Conservation (phyloP, 345 rosid genomes). For the Arabidopsis suecica region DNA sequence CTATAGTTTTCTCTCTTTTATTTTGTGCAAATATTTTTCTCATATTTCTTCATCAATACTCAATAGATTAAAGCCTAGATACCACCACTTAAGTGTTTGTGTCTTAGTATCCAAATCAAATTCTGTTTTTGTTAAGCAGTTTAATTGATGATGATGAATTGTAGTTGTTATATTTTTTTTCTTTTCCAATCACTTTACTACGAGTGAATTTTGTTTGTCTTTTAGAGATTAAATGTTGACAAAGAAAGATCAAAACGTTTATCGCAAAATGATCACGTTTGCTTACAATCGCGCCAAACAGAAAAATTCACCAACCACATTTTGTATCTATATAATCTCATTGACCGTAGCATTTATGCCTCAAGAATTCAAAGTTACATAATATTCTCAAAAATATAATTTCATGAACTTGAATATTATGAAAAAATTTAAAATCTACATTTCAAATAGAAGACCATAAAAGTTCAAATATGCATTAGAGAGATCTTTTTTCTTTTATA, state of each 20-base stretch:
- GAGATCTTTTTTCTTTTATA: not conserved
- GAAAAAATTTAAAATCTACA: not conserved
- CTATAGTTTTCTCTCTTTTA: not conserved
- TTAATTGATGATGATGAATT: not conserved
- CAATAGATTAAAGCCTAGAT: not conserved
- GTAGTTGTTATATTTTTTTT: not conserved
- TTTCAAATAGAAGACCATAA: not conserved
- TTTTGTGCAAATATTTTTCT: not conserved
- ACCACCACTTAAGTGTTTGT: not conserved
- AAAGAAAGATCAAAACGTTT: not conserved
- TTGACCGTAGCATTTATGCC: not conserved
- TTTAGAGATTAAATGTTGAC: not conserved
- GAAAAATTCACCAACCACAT: not conserved
- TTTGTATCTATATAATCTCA: not conserved
- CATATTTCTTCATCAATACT: not conserved
- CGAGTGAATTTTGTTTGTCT: not conserved
- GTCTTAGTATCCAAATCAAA: slow-evolving; percentile 9
- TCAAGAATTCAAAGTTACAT: not conserved
- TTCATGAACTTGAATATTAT: not conserved
- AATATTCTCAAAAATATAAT: not conserved
- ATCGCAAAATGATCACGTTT: not conserved
- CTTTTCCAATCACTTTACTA: not conserved
- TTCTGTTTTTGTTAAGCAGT: not conserved
- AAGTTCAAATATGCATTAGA: not conserved
- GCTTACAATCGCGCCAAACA: not conserved